Conservation (phyloP, 78 protist genomes). For the Dictyostelium citrinum region DNA sequence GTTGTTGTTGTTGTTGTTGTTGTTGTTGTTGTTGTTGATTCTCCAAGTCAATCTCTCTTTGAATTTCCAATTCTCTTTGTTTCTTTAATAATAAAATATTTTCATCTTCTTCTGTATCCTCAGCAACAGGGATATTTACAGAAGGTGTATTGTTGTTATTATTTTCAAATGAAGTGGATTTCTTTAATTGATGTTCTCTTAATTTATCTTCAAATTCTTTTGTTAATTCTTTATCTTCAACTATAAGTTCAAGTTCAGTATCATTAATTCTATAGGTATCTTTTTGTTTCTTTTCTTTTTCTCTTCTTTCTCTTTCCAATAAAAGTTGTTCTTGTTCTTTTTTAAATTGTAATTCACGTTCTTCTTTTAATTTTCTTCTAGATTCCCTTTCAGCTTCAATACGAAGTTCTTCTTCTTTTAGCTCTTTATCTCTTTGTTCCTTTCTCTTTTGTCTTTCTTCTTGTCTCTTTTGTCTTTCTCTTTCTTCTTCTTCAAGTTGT, state of each 20-base stretch:
- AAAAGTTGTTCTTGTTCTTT: background rate
- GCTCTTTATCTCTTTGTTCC: slow-evolving; percentile 1
- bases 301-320: background rate
- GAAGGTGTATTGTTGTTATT: no score
- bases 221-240: background rate
- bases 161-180: background rate
- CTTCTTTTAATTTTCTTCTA: slow-evolving; percentile 24
- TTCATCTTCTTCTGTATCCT: background rate
- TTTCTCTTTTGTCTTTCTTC: slow-evolving; percentile 30
- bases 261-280: background rate
- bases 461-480: background rate
- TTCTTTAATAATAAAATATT: background rate
- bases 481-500: slow-evolving; percentile 22
- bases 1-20: background rate
- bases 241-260: background rate
- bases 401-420: slow-evolving; percentile 17
- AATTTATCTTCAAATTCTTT: background rate
- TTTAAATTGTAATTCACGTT: slow-evolving; percentile 3
- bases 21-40: background rate
- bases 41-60: background rate
- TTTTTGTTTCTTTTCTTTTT: background rate
- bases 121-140: background rate
- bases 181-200: background rate
- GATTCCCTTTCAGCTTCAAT: background rate
- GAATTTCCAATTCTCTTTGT: background rate